Conservation (phyloP, 345 rosid species). For the Trapa incisa region DNA sequence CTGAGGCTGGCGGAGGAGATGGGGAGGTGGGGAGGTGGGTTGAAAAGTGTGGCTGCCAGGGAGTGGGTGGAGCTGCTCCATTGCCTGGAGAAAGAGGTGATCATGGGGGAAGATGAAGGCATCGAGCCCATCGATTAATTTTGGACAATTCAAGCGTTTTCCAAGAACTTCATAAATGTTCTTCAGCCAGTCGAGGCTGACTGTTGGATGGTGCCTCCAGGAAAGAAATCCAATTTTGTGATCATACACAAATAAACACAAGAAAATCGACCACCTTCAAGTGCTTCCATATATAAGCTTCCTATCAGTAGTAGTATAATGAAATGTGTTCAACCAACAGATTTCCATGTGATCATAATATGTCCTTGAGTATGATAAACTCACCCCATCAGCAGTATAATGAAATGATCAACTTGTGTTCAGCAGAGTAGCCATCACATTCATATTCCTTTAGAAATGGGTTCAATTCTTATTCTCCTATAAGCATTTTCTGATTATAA, state of each 20-base stretch:
- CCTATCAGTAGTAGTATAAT: too few relatives aligned
- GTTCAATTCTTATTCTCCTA: too few relatives aligned
- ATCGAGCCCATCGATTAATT: conserved; percentile 56
- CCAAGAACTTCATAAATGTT: conserved; percentile 29
- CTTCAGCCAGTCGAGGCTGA: background rate
- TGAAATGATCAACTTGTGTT: too few relatives aligned
- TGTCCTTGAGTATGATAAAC: too few relatives aligned
- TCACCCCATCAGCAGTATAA: too few relatives aligned
- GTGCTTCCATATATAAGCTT: background rate
- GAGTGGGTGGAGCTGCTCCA: conserved; percentile 48
- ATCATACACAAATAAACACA: background rate
- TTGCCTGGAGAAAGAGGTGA: conserved; percentile 74
- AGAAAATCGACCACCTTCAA: background rate
- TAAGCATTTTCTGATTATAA: too few relatives aligned
- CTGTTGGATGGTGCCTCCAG: background rate
- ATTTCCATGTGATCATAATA: too few relatives aligned
- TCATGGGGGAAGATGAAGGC: conserved; percentile 61
- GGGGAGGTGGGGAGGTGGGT: conserved; percentile 18
- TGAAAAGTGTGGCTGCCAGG: conserved; percentile 32
- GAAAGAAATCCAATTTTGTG: too few relatives aligned
- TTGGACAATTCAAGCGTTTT: conserved; percentile 58
- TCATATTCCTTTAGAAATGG: too few relatives aligned
- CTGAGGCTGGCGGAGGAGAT: conserved; percentile 22
- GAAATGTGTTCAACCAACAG: too few relatives aligned
- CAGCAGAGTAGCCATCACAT: too few relatives aligned